Base-by-base conservation (phyloP, 192 early-diverging fungal genomes). In the Linnemannia exigua region DNA sequence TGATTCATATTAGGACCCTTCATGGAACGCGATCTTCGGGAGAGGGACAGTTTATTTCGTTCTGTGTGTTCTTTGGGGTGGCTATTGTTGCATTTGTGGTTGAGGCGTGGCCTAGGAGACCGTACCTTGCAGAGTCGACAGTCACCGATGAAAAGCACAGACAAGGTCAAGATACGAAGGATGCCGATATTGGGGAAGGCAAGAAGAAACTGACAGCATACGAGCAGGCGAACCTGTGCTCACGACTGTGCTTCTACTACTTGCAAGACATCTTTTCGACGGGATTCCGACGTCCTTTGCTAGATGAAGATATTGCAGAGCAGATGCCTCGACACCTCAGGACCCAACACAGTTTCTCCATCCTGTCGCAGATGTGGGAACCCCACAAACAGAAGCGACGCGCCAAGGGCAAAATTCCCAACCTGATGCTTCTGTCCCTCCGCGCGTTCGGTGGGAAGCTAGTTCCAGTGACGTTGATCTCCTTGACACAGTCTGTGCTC, bases 41-140 rank as follows among this genome's bases (percentile, higher is more conserved):
- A 17, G 47, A 77, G 31, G 5, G 33, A 14, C 81, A 82, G 47
- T 82, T 82, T 44, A 38, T 52, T 9, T 66, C 75, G 12, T 82
- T 82, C 38, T 82, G 81, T 37, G 81, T 82, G n/a, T 82, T 52
- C 25, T 82, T 82, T 20, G 70, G 54, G 11, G 46, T 75, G 15
- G 25, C 67, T 22, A 12, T 69, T 16, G n/a, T 44, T 33, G 75
- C 70, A 38, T 74, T 82, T 31, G 44, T 82, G 20, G 33, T 58
- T 2, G 81, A 82, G 19, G 47, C 69, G 0, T 82, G 81, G 81
- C 81, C 81, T 0, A 74, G 80, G n/a, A 54, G 20, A 44, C 52
- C 38, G 1, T 0, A 50, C 36, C 22, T 5, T 8, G 19, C 47
- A 17, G n/a, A n/a, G n/a, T n/a, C n/a, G n/a, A n/a, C n/a, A n/a